Percentiles rank a stretch among this genome's conserved stretches.
Evolutionary conservation across 2,329 filamentous ascomycete species (phyloP).

Genomic region (Cordyceps javanica): DNA sequence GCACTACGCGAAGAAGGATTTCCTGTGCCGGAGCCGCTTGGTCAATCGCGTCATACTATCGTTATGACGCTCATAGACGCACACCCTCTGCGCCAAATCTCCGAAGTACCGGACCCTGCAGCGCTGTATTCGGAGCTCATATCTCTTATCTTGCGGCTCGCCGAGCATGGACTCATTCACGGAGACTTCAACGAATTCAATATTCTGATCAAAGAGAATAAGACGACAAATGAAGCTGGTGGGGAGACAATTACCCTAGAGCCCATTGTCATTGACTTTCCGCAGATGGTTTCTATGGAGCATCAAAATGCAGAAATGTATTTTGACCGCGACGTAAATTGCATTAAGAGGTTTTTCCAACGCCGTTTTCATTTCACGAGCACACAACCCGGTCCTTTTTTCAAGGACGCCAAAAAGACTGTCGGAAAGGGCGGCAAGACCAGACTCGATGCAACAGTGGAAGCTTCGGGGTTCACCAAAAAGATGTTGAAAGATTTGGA

Average conservation of each 20-base stretch:
- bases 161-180: slow-evolving; percentile 84
- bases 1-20: slow-evolving; percentile 79
- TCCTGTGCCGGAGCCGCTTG: slow-evolving; percentile 79
- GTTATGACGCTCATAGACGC: slow-evolving; percentile 94
- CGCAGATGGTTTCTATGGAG: slow-evolving; percentile 95
- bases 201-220: slow-evolving; percentile 80
- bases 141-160: slow-evolving; percentile 74
- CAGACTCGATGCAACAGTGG: slow-evolving; percentile 79
- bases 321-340: slow-evolving; percentile 92
- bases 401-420: slow-evolving; percentile 72
- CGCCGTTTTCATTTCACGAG: slow-evolving; percentile 82
- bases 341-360: slow-evolving; percentile 91
- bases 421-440: slow-evolving; percentile 58
- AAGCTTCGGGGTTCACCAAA: slow-evolving; percentile 91
- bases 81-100: slow-evolving; percentile 84
- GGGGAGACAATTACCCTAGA: slow-evolving; percentile 47
- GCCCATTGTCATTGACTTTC: slow-evolving; percentile 93
- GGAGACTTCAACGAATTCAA: slow-evolving; percentile 99
- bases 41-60: slow-evolving; percentile 89
- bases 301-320: slow-evolving; percentile 94
- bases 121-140: slow-evolving; percentile 89
- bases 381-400: slow-evolving; percentile 77
- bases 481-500: slow-evolving; percentile 96
- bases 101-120: slow-evolving; percentile 75
- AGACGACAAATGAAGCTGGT: slow-evolving; percentile 32